phyloP scores from a whole-genome alignment of 371 early-diverging fungal species.

The Mortierella sp. region DNA sequence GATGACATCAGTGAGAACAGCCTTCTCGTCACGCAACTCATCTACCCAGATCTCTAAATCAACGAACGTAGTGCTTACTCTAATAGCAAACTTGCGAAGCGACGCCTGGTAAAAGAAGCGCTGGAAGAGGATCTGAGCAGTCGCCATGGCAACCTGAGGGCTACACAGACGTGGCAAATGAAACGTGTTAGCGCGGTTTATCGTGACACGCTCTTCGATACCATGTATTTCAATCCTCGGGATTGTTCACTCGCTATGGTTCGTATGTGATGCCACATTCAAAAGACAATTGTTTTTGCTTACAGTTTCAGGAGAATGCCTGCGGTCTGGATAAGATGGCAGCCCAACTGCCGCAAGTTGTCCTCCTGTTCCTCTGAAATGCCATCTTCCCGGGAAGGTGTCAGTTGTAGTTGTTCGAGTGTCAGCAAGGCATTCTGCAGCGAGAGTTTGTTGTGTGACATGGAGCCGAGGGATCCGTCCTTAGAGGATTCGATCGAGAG shows the following conservation, averaged over 20 bases:
- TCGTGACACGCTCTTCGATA: too few species aligned
- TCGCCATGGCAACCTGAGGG: constrained; percentile 94
- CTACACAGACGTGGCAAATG: constrained; percentile 56
- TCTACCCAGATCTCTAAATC: not conserved
- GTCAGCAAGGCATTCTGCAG: constrained; percentile 81
- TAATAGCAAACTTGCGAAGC: constrained; percentile 73
- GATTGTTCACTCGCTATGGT: too few species aligned
- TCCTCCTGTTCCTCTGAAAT: constrained; percentile 76
- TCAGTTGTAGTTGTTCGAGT: constrained; percentile 69
- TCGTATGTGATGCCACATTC: not conserved
- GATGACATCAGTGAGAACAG: not conserved
- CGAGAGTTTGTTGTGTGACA: constrained; percentile 58
- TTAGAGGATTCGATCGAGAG: too few species aligned
- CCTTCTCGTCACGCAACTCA: too few species aligned
- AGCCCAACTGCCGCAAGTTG: constrained; percentile 80
- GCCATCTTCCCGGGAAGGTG: constrained; percentile 79
- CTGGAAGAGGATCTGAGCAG: constrained; percentile 94
- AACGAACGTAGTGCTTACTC: constrained; percentile 60
- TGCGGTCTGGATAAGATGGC: constrained; percentile 85
- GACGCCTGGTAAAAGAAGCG: constrained; percentile 91
- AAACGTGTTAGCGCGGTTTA: not conserved
- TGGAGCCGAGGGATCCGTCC: too few species aligned
- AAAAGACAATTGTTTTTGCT: constrained; percentile 23
- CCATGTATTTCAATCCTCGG: too few species aligned
- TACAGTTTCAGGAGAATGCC: constrained; percentile 89